phyloP scores from a whole-genome alignment of 164 flowering plant genomes.

The Warburgia ugandensis region DNA sequence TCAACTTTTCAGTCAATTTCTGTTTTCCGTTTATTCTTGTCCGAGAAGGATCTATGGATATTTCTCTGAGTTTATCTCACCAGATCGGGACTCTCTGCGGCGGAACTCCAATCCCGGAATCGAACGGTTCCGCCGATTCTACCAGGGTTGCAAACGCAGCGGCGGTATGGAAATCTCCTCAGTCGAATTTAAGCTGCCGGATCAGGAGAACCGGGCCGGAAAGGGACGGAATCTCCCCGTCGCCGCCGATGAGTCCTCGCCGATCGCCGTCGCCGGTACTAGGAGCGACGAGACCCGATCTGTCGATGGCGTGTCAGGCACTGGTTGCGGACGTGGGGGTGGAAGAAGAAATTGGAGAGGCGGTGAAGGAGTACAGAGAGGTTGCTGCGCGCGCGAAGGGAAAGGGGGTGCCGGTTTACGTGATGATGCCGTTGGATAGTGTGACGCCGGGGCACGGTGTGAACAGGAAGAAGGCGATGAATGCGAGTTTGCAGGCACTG shows the following conservation, averaged over 20 bases:
- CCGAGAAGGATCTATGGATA: too few species aligned
- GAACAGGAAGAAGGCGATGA: constrained; percentile 79
- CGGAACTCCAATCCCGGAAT: constrained; percentile 24
- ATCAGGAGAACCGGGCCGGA: constrained; percentile 23
- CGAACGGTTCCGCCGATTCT: constrained; percentile 20
- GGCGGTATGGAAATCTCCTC: constrained; percentile 38
- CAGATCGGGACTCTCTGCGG: constrained; percentile 52
- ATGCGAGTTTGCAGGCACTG: constrained; percentile 74
- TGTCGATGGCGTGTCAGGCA: constrained; percentile 69
- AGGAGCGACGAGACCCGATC: constrained; percentile 42
- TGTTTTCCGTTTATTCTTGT: too few species aligned
- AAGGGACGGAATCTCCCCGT: constrained; percentile 19
- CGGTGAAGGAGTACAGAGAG: constrained; percentile 21
- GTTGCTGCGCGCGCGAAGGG: constrained; percentile 19
- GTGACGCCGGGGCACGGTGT: constrained; percentile 64
- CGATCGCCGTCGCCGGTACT: constrained; percentile 37
- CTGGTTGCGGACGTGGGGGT: constrained; percentile 18
- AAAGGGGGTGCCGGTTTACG: constrained; percentile 81
- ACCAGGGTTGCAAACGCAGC: constrained; percentile 15
- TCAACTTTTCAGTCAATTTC: too few species aligned
- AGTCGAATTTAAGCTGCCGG: constrained; percentile 33
- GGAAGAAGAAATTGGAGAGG: background rate
- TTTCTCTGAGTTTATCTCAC: constrained; percentile 48
- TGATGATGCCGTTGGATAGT: constrained; percentile 96
- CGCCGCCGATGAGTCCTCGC: constrained; percentile 68